phyloP scores from a whole-genome alignment of 2,329 filamentous ascomycete genomes.

The Chaetomium sp. region DNA sequence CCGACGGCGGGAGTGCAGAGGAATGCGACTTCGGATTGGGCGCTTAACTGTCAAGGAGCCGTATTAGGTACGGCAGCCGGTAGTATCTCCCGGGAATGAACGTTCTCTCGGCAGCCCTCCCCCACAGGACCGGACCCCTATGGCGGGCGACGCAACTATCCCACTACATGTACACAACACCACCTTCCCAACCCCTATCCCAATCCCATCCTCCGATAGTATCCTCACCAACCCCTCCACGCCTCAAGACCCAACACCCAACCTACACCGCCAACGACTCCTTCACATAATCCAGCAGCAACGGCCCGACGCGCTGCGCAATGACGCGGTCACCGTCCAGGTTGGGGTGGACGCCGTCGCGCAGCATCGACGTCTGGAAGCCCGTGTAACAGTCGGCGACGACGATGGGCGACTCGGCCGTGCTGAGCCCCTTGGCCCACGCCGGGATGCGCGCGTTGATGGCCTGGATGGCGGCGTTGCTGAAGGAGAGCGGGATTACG shows the following conservation, averaged over 20 bases:
- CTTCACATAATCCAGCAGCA: conserved; percentile 41
- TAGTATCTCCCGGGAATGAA: no score
- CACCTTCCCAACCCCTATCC: no score
- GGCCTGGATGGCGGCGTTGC: conserved; percentile 35
- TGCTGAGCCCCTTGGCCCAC: conserved; percentile 43
- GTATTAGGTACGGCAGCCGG: no score
- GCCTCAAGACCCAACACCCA: background rate
- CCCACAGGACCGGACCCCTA: no score
- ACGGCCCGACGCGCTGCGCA: conserved; percentile 38
- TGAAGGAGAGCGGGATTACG: conserved; percentile 44
- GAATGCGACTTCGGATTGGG: no score
- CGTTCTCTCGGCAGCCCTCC: no score
- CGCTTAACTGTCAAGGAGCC: no score
- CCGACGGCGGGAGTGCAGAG: no score
- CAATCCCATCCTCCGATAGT: no score
- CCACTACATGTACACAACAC: no score
- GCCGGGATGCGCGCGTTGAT: conserved; percentile 44
- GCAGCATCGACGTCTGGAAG: conserved; percentile 39
- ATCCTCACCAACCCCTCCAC: no score
- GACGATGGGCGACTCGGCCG: conserved; percentile 44
- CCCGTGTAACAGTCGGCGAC: conserved; percentile 45
- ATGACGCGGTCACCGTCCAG: conserved; percentile 42
- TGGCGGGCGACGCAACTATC: no score
- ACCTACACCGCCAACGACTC: conserved; percentile 29
- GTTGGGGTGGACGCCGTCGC: conserved; percentile 48